Base-by-base conservation (phyloP, 441 rosid species). In the Arabidopsis lyrata region DNA sequence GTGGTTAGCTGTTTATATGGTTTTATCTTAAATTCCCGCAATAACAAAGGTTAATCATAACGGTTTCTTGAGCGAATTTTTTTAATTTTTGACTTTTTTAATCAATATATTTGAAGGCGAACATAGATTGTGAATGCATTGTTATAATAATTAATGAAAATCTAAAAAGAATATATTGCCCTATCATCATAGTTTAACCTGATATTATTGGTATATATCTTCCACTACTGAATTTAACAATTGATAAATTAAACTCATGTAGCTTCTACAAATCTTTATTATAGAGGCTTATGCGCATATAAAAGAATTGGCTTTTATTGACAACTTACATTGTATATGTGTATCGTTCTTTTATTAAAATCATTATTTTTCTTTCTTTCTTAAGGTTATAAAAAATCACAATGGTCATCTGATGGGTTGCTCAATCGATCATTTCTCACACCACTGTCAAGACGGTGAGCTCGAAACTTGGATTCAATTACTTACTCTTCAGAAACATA, bases 331-430 rank as follows among this genome's bases (percentile, higher is more conserved):
- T 6, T 44, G 49, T 44, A 44, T 41, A 41, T 41, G 45, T 41
- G 45, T 41, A 10, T 38, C 3, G 4, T 38, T 38, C 1, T 9
- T 41, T 41, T 13, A 41, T 1, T 41, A 13, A 13, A 12, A 1
- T 41, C n/a, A 41, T 6, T 13, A 41, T 9, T 10, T 36, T 41
- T 41, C 5, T 41, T 4, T 41, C 18, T 16, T 60, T 38, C 29
- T 61, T 2, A 38, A 70, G 60, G 68, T 61, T 70, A 35, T 70
- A 70, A 16, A 50, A 1, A 50, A 61, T 27, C 75, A 60, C 42
- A 1, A 29, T 60, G 68, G 52, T 22, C 0, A 60, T 16, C 14
- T 70, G 5, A 32, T 11, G 0, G 2, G 7, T n/a, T 70, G 67
- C 22, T 5, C 5, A 60, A 49, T 61, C 20, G 2, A 6, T 1